These are phyloP conservation scores for Yueomyces sp. DNA, from an alignment of 1,139 yeast genomes.

Conservation along the genomic window DNA sequence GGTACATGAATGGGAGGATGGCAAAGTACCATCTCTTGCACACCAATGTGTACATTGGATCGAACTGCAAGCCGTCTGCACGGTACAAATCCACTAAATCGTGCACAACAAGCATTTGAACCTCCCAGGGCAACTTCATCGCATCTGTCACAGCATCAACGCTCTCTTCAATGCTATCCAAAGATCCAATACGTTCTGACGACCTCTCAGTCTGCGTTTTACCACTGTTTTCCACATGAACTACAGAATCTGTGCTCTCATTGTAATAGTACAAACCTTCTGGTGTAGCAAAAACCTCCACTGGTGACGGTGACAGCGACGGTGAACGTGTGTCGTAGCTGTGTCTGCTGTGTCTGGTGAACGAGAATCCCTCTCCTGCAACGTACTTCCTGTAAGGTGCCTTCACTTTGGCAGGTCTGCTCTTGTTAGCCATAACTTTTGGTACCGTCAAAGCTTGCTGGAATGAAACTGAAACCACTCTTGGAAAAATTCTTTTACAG, in stretches of 20 bases:
- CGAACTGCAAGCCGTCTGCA: constrained; percentile 15
- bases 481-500: too few relatives aligned
- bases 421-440: constrained; percentile 57
- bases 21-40: constrained; percentile 47
- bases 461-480: too few relatives aligned
- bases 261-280: constrained; percentile 8
- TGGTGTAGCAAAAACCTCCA: constrained; percentile 2
- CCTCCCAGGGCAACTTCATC: constrained; percentile 34
- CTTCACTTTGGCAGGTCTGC: constrained; percentile 71
- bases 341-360: constrained; percentile 22
- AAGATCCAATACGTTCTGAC: neutral
- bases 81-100: constrained; percentile 23
- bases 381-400: constrained; percentile 70
- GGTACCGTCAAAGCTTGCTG: neutral
- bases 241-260: constrained; percentile 6
- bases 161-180: neutral
- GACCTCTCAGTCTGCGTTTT: neutral
- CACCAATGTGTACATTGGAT: constrained; percentile 45
- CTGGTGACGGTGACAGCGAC: neutral
- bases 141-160: neutral
- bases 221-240: constrained; percentile 3
- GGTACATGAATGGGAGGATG: constrained; percentile 52
- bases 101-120: constrained; percentile 41
- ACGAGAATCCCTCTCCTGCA: constrained; percentile 39
- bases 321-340: neutral